phyloP scores from a whole-genome alignment of 352 stramenopile genomes.

The Phytophthora europaea region DNA sequence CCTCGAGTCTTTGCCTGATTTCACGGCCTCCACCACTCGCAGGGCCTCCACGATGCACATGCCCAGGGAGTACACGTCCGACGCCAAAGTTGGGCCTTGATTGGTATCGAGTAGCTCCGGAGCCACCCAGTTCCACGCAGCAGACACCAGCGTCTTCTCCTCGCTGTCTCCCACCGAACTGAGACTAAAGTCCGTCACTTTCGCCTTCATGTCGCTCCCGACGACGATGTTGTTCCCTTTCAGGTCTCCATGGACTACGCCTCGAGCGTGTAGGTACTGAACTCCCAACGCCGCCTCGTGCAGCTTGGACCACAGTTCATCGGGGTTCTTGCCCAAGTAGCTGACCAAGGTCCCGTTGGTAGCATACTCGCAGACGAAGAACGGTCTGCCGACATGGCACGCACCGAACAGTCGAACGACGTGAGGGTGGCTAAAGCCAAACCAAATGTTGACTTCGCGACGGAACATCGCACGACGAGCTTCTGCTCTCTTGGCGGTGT shows the following conservation, averaged over 20 bases:
- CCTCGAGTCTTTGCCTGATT: neutral
- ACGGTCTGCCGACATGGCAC: neutral
- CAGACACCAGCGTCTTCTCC: neutral
- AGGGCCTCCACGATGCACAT: neutral
- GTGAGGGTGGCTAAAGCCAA: neutral
- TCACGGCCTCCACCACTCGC: neutral
- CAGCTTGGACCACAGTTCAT: neutral
- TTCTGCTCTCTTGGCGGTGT: neutral
- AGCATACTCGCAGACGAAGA: neutral
- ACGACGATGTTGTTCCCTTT: neutral
- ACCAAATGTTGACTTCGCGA: neutral
- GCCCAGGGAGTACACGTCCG: neutral
- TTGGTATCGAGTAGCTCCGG: neutral
- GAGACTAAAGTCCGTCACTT: neutral
- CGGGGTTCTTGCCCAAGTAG: neutral
- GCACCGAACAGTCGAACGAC: neutral
- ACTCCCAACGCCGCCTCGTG: neutral
- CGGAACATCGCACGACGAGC: too few relatives aligned
- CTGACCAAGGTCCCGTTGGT: neutral
- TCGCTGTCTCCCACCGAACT: neutral
- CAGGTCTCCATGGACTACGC: neutral
- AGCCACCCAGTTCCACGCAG: neutral
- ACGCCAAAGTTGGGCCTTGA: neutral
- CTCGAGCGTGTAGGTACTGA: neutral
- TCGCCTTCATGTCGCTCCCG: neutral